Evolutionary conservation across 2,329 filamentous ascomycete genomes (phyloP).

Genomic region (Colletotrichum scovillei): DNA sequence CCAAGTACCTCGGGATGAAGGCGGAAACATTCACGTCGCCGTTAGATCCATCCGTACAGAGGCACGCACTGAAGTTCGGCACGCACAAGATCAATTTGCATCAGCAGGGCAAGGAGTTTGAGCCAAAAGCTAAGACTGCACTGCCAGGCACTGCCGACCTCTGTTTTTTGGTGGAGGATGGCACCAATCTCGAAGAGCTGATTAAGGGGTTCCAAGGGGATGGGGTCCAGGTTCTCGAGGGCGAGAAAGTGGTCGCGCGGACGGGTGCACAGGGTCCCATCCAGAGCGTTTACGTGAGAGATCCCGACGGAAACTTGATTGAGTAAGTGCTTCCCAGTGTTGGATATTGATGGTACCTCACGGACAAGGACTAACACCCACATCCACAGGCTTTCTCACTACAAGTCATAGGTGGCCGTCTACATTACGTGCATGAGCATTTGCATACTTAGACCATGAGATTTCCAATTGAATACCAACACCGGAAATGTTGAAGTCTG

Average conservation of each 20-base stretch:
- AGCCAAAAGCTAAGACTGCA: constrained; percentile 66
- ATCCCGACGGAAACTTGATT: constrained; percentile 71
- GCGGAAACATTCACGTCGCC: constrained; percentile 61
- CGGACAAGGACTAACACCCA: neutral
- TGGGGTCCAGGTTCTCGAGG: constrained; percentile 62
- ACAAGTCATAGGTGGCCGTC: neutral
- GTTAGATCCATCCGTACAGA: constrained; percentile 47
- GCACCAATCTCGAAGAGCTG: constrained; percentile 56
- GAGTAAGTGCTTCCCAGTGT: constrained; percentile 57
- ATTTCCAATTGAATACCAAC: neutral
- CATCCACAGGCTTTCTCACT: constrained; percentile 5
- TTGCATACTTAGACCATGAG: neutral
- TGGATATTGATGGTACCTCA: neutral
- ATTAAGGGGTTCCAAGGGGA: constrained; percentile 52
- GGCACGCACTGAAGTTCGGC: constrained; percentile 68
- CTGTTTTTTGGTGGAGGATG: constrained; percentile 67
- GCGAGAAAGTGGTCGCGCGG: constrained; percentile 61
- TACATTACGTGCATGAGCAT: too few relatives aligned
- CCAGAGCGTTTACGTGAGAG: constrained; percentile 68
- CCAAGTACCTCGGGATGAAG: constrained; percentile 66
- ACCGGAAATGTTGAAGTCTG: neutral
- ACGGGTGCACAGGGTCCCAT: constrained; percentile 67
- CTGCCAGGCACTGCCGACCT: constrained; percentile 68
- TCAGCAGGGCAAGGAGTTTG: constrained; percentile 66
- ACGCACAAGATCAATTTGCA: constrained; percentile 72